Evolutionary conservation across 2,329 filamentous ascomycete species (phyloP).

Genomic region (Thelonectria rubi): DNA sequence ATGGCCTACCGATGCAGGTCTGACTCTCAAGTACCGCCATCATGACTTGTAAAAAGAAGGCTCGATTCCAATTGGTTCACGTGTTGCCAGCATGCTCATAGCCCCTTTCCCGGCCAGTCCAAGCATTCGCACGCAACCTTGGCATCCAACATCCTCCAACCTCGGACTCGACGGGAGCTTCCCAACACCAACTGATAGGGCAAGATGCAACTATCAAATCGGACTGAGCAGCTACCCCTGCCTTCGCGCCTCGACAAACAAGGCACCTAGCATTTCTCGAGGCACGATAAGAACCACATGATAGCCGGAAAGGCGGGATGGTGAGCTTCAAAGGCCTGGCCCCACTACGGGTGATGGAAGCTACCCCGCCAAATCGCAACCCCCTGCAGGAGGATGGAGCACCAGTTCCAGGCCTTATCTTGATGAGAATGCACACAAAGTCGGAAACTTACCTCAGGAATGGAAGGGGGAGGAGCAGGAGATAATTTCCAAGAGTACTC

Average conservation of each 20-base stretch:
- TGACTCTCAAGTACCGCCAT: slow-evolving; percentile 11
- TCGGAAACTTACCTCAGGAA: too few species aligned
- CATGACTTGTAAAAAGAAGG: background rate
- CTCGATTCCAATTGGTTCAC: background rate
- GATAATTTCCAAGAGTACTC: background rate
- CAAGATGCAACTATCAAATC: slow-evolving; percentile 3
- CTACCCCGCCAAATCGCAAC: slow-evolving; percentile 42
- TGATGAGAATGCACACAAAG: too few species aligned
- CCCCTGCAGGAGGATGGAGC: slow-evolving; percentile 33
- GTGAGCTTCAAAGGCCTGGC: slow-evolving; percentile 9
- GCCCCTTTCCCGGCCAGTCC: background rate
- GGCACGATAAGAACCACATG: slow-evolving; percentile 19
- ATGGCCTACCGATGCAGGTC: slow-evolving; percentile 13
- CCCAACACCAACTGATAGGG: background rate
- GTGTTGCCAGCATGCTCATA: background rate
- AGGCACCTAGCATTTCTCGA: slow-evolving; percentile 10
- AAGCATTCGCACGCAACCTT: background rate
- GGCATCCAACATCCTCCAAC: background rate
- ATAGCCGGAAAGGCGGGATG: slow-evolving; percentile 24
- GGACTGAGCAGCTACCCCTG: slow-evolving; percentile 3
- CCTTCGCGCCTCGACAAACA: background rate
- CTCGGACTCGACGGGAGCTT: background rate
- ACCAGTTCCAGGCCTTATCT: slow-evolving; percentile 9
- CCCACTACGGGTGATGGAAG: slow-evolving; percentile 32
- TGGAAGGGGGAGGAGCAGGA: too few species aligned